These are phyloP conservation scores for Raffaelea ambrosiae DNA, from an alignment of 2,329 filamentous ascomycete species.

Conservation along the genomic window DNA sequence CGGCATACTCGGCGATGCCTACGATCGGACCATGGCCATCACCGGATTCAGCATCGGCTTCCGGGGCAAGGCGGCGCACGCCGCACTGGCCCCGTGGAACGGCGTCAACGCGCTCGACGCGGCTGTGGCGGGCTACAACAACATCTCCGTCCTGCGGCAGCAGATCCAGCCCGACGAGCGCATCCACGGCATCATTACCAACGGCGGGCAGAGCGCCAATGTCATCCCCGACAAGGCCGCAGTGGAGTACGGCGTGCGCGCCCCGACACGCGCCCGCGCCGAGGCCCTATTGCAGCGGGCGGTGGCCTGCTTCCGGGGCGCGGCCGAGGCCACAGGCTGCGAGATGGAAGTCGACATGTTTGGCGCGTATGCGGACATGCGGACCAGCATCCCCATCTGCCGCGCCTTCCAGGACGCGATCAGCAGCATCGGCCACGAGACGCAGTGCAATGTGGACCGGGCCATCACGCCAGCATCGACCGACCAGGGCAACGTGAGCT, in stretches of 20 bases:
- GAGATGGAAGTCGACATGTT: slow-evolving; percentile 16
- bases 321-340: slow-evolving; percentile 26
- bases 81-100: slow-evolving; percentile 35
- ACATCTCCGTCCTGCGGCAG: slow-evolving; percentile 33
- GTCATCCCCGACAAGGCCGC: slow-evolving; percentile 29
- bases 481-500: slow-evolving; percentile 42
- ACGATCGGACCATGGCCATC: slow-evolving; percentile 12
- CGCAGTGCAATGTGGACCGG: slow-evolving; percentile 25
- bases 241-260: slow-evolving; percentile 34
- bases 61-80: slow-evolving; percentile 32
- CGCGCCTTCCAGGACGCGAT: slow-evolving; percentile 22
- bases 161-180: slow-evolving; percentile 38
- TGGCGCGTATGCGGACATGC: slow-evolving; percentile 22
- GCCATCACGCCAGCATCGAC: slow-evolving; percentile 34
- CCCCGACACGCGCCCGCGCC: slow-evolving; percentile 25
- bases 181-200: slow-evolving; percentile 38
- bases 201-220: slow-evolving; percentile 23
- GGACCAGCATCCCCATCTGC: slow-evolving; percentile 31
- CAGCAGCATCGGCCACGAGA: not conserved
- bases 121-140: slow-evolving; percentile 23
- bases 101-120: slow-evolving; percentile 40
- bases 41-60: slow-evolving; percentile 24
- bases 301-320: slow-evolving; percentile 22
- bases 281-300: slow-evolving; percentile 20
- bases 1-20: slow-evolving; percentile 8